These are phyloP conservation scores for Neurospora intermedia DNA, from an alignment of 495 filamentous ascomycete species.

Conservation along the genomic window DNA sequence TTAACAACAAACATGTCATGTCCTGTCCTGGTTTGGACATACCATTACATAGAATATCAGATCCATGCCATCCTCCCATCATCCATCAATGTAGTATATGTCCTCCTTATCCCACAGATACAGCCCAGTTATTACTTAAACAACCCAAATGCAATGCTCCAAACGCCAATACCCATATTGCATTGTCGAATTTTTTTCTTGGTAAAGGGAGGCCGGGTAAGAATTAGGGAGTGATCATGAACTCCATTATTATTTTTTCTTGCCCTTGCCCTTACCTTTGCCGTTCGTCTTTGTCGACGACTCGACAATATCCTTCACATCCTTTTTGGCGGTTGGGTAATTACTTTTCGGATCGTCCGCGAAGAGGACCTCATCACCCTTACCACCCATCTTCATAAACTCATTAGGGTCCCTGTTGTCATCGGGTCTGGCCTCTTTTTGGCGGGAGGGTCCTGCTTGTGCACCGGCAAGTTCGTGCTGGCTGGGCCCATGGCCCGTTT, in stretches of 20 bases:
- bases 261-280: conserved; percentile 21
- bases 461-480: background rate
- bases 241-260: conserved; percentile 1
- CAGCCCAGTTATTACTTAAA: background rate
- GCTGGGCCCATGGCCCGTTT: conserved; percentile 14
- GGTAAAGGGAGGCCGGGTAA: background rate
- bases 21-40: background rate
- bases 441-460: background rate
- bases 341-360: conserved; percentile 47
- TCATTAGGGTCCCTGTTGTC: conserved; percentile 55
- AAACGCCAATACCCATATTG: background rate
- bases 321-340: conserved; percentile 13
- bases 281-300: conserved; percentile 18
- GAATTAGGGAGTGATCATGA: background rate
- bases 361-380: conserved; percentile 70
- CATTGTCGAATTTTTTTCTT: background rate
- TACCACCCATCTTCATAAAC: conserved; percentile 72
- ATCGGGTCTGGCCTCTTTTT: conserved; percentile 50
- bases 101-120: background rate
- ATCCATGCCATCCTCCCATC: background rate
- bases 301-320: conserved; percentile 24
- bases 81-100: background rate
- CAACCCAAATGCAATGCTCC: background rate
- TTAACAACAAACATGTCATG: background rate
- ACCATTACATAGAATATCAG: background rate